phyloP scores from a whole-genome alignment of 169 alveolate species.

The Plasmodium fragile region DNA sequence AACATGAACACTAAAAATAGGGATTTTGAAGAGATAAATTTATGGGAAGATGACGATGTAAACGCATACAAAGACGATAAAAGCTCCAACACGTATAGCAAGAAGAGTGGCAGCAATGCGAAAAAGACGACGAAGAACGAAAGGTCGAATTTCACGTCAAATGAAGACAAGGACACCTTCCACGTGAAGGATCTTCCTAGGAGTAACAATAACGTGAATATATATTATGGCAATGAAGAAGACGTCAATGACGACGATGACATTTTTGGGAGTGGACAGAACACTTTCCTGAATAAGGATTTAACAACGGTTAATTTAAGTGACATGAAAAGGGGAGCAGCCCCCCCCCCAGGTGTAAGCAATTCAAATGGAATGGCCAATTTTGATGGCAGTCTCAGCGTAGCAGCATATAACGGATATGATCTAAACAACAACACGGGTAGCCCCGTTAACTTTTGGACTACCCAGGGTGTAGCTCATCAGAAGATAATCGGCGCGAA shows the following conservation, averaged over 20 bases:
- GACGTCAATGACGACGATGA: background rate
- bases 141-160: background rate
- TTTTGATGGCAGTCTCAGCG: background rate
- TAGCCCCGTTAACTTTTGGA: background rate
- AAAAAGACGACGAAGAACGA: constrained; percentile 4
- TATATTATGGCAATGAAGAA: constrained; percentile 5
- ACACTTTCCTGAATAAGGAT: background rate
- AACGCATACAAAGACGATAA: background rate
- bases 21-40: background rate
- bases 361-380: background rate
- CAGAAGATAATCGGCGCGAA: background rate
- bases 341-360: background rate
- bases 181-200: background rate
- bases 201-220: background rate
- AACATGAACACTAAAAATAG: background rate
- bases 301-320: constrained; percentile 29
- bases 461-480: background rate
- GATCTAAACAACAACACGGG: background rate
- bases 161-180: constrained; percentile 10
- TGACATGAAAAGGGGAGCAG: constrained; percentile 19
- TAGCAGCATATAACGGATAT: background rate
- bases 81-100: background rate
- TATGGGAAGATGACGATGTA: background rate
- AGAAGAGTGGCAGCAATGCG: background rate
- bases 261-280: constrained; percentile 1